Base-by-base conservation (phyloP, 176 grass and related monocot species). In the Cocos nucifera region DNA sequence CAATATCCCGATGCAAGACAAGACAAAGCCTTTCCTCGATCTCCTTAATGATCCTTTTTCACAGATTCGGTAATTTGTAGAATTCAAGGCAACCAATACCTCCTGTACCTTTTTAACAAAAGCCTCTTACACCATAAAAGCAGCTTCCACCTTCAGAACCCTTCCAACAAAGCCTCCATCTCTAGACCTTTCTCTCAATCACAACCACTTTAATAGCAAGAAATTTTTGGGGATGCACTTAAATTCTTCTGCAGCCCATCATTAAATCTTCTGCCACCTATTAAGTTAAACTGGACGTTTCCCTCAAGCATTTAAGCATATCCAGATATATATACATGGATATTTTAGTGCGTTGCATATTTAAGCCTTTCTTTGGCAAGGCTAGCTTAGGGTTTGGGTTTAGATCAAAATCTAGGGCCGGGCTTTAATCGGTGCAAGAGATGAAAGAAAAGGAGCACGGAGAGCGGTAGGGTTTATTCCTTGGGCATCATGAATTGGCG, bases 391-490 rank as follows among this genome's bases (percentile, higher is more conserved):
- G 35, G 35, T 44, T 44, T 44, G 35, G 35, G 35, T 44, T 44
- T 44, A 44, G 35, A 8, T 44, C 35, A 12, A 12, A 0, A 44
- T 12, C 8, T 44, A 19, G 4, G 5, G n/a, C n/a, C n/a, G n/a
- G 16, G 30, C n/a, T 25, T 22, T 15, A 50, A 49, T 14, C 62
- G 9, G 49, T 57, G 53, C 30, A 57, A 16, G 15, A 69, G 67
- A 69, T 58, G 67, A 24, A 69, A 69, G 53, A 69, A 69, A 69
- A 57, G 20, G 12, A 57, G 67, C 20, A 29, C 1, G 19, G 14
- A 69, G 57, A 57, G 35, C 32, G 67, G 67, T 35, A 2, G 53
- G 49, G 55, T 19, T 25, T 69, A 69, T 69, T 58, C 54, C 30
- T 17, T 15, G 12, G 9, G 35, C 12, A 44, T 44, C 35, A 12